phyloP scores from a whole-genome alignment of 225 moss, liverwort and hornwort species.

The Asterella californica region DNA sequence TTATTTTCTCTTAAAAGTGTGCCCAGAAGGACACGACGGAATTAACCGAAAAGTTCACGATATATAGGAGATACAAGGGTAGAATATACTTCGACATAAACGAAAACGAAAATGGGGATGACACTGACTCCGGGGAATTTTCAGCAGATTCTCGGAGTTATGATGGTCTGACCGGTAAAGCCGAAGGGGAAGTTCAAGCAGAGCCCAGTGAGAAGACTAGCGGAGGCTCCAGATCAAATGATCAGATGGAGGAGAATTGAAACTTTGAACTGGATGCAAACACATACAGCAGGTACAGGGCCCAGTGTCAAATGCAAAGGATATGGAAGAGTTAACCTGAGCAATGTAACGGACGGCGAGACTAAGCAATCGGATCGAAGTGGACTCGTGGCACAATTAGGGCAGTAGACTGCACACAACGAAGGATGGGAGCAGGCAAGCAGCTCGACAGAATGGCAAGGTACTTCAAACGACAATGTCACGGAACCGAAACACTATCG shows the following conservation, averaged over 20 bases:
- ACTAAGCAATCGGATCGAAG: not conserved
- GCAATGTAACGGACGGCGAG: not conserved
- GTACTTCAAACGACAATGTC: not conserved
- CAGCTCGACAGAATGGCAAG: constrained; percentile 1
- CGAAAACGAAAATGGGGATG: not conserved
- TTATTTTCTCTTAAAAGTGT: constrained; percentile 10
- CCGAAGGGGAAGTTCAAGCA: not conserved
- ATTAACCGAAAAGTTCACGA: constrained; percentile 7
- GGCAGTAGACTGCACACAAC: constrained; percentile 1
- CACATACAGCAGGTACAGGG: not conserved
- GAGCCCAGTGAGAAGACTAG: not conserved
- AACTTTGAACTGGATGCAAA: not conserved
- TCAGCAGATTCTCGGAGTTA: constrained; percentile 8
- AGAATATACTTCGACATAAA: not conserved
- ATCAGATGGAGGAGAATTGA: not conserved
- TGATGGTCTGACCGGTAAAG: not conserved
- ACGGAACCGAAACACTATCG: not conserved
- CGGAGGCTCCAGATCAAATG: not conserved
- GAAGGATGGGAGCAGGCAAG: constrained; percentile 3
- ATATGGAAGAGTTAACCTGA: not conserved
- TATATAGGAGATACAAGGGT: not conserved
- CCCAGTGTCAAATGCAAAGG: not conserved
- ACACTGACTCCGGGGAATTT: constrained; percentile 10
- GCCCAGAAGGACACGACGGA: not conserved
- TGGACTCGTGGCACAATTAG: not conserved